phyloP scores from a whole-genome alignment of 352 stramenopile genomes.

The Aphanomyces euteiches region DNA sequence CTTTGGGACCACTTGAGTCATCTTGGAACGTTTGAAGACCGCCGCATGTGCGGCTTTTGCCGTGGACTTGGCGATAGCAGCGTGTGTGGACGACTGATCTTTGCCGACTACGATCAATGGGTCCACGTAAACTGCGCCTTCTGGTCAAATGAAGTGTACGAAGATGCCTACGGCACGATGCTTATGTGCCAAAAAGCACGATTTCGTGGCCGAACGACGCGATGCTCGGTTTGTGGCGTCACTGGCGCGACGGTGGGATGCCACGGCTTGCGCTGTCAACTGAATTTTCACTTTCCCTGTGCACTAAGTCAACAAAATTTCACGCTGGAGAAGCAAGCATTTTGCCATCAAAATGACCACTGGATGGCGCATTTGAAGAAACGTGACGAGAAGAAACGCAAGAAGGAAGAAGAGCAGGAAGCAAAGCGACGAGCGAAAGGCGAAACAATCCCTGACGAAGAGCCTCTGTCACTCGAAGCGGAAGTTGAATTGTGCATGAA shows the following conservation, averaged over 20 bases:
- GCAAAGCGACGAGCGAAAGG: constrained; percentile 6
- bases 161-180: constrained; percentile 63
- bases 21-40: constrained; percentile 46
- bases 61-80: constrained; percentile 74
- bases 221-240: constrained; percentile 88
- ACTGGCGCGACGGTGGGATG: constrained; percentile 91
- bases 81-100: constrained; percentile 71
- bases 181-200: constrained; percentile 87
- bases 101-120: constrained; percentile 80
- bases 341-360: constrained; percentile 29
- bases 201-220: constrained; percentile 80
- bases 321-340: constrained; percentile 29
- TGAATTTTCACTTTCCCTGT: constrained; percentile 93
- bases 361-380: constrained; percentile 19
- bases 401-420: constrained; percentile 16
- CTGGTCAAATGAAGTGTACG: constrained; percentile 92
- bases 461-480: neutral
- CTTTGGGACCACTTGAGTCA: constrained; percentile 1
- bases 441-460: neutral
- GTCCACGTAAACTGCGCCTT: constrained; percentile 91
- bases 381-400: constrained; percentile 2
- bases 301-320: constrained; percentile 57
- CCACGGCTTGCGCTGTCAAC: constrained; percentile 72
- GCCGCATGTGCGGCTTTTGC: constrained; percentile 73
- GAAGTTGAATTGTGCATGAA: constrained; percentile 8